Percentiles rank a stretch among this genome's conserved stretches.
These are phyloP conservation scores for Hydnomerulius pinastri DNA, from an alignment of 768 basidiomycete genomes.

Conservation along the genomic window DNA sequence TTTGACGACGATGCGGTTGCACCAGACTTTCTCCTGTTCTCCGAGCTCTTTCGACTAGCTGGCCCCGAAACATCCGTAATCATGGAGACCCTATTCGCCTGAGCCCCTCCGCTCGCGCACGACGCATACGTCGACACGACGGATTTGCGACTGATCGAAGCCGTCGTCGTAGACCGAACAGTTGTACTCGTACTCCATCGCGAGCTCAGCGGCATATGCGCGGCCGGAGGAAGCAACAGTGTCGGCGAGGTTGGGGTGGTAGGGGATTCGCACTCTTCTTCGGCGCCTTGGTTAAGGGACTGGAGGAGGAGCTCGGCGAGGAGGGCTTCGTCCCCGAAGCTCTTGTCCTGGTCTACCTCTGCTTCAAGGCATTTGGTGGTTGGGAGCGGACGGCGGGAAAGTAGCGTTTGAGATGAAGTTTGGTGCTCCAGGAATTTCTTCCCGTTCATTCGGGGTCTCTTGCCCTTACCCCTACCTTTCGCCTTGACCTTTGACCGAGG, in stretches of 20 bases:
- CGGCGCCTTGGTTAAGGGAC: slow-evolving; percentile 21
- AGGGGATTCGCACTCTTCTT: slow-evolving; percentile 6
- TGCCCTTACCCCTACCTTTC: slow-evolving; percentile 20
- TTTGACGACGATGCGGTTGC: slow-evolving; percentile 28
- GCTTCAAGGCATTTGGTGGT: slow-evolving; percentile 17
- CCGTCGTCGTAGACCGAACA: slow-evolving; percentile 25
- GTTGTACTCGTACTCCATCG: slow-evolving; percentile 36
- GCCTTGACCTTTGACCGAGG: slow-evolving; percentile 31
- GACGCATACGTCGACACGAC: slow-evolving; percentile 30
- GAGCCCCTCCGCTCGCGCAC: slow-evolving; percentile 26
- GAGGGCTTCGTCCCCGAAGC: slow-evolving; percentile 29
- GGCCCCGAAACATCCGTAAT: slow-evolving; percentile 26
- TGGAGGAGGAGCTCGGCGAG: slow-evolving; percentile 33
- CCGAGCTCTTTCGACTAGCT: slow-evolving; percentile 30
- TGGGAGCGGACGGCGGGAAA: slow-evolving; percentile 19
- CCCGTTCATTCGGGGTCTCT: slow-evolving; percentile 14
- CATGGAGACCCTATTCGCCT: slow-evolving; percentile 27
- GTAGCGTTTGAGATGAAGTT: slow-evolving; percentile 26
- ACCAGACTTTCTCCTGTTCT: slow-evolving; percentile 26
- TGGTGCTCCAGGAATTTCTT: slow-evolving; percentile 26
- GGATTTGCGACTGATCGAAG: slow-evolving; percentile 26
- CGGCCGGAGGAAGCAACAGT: slow-evolving; percentile 15
- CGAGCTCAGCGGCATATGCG: slow-evolving; percentile 23
- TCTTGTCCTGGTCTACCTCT: slow-evolving; percentile 17
- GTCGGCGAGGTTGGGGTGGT: slow-evolving; percentile 5